Evolutionary conservation across 768 basidiomycete genomes (phyloP).

Genomic region (Russula virescens): DNA sequence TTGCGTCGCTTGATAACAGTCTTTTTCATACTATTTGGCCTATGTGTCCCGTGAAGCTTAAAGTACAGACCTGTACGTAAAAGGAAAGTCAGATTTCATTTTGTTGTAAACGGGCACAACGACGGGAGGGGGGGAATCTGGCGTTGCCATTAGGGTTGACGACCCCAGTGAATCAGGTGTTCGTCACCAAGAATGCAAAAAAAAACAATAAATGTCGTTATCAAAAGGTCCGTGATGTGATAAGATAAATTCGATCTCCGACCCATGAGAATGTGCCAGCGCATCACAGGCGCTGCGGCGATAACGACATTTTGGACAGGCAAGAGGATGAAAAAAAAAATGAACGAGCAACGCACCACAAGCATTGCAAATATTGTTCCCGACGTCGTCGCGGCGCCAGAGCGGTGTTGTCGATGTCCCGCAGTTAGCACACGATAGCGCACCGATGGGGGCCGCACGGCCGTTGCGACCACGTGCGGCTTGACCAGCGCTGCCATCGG

Average conservation of each 20-base stretch:
- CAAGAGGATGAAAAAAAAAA: conserved; percentile 22
- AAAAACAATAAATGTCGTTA: conserved; percentile 20
- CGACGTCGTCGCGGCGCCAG: conserved; percentile 85
- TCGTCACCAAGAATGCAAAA: background rate
- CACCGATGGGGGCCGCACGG: conserved; percentile 49
- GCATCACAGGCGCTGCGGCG: conserved; percentile 15
- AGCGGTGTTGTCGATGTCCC: conserved; percentile 85
- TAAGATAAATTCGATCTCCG: conserved; percentile 23
- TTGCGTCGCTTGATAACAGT: conserved; percentile 97
- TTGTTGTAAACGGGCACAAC: background rate
- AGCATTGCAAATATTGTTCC: conserved; percentile 92
- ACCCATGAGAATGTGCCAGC: conserved; percentile 19
- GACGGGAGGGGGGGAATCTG: background rate
- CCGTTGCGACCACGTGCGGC: conserved; percentile 22
- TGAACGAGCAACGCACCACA: conserved; percentile 60
- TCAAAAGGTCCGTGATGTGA: conserved; percentile 36
- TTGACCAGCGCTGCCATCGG: conserved; percentile 19
- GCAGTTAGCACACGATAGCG: conserved; percentile 82
- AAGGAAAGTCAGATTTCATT: conserved; percentile 24
- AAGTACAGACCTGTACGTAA: conserved; percentile 79
- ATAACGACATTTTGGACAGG: conserved; percentile 19
- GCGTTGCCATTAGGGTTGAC: background rate
- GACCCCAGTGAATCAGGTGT: background rate
- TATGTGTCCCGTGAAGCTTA: conserved; percentile 95
- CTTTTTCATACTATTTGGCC: conserved; percentile 99